phyloP scores from a whole-genome alignment of 441 rosid species.

The Theobroma grandiflorum region DNA sequence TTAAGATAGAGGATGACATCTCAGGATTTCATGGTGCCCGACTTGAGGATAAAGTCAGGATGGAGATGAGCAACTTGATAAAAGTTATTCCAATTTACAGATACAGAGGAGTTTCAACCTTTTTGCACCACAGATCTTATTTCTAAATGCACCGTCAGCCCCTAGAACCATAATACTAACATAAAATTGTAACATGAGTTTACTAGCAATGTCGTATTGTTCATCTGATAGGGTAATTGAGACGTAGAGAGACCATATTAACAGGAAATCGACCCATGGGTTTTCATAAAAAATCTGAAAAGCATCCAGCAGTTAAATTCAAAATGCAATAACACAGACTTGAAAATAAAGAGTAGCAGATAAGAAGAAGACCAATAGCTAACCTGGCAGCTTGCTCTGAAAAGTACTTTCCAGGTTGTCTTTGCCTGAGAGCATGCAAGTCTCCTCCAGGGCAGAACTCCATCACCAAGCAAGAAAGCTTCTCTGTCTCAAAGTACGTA shows the following conservation, averaged over 20 bases:
- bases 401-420: slow-evolving; percentile 70
- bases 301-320: not conserved
- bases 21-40: not conserved
- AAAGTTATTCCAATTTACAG: not conserved
- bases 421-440: slow-evolving; percentile 72
- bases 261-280: not conserved
- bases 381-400: slow-evolving; percentile 76
- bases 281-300: not conserved
- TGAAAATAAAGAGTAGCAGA: not conserved
- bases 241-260: not conserved
- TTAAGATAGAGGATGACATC: not conserved
- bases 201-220: not conserved
- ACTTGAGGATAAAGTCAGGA: not conserved
- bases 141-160: too few species aligned
- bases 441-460: slow-evolving; percentile 91
- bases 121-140: too few species aligned
- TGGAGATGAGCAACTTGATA: not conserved
- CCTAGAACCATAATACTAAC: not conserved
- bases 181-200: not conserved
- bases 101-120: not conserved
- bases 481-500: slow-evolving; percentile 75
- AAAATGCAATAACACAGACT: slow-evolving; percentile 6
- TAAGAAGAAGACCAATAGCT: slow-evolving; percentile 27
- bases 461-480: slow-evolving; percentile 89
- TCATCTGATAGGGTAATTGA: not conserved